A percentile compares a stretch with the other conserved stretches of the same genome.
phyloP scores from a whole-genome alignment of 2,329 filamentous ascomycete genomes.

The Pestalotiopsis sp. region DNA sequence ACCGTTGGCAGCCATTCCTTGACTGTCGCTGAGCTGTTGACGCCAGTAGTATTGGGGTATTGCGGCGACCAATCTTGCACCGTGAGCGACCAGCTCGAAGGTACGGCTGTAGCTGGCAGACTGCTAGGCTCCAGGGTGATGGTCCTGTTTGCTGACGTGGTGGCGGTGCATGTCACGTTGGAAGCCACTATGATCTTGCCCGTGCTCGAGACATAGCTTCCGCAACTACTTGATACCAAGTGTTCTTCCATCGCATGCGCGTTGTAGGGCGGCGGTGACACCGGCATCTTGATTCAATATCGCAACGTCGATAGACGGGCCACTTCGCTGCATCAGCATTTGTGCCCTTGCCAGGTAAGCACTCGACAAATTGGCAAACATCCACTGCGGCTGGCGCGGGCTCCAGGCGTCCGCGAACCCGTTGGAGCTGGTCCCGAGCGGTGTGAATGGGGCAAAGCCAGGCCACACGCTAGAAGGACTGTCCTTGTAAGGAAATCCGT shows the following conservation, averaged over 20 bases:
- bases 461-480: not conserved
- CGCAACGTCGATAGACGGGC: not conserved
- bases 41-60: not conserved
- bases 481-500: not conserved
- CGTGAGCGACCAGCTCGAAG: not conserved
- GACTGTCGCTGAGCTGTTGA: not conserved
- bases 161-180: not conserved
- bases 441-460: not conserved
- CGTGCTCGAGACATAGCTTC: not conserved
- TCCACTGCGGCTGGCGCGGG: not conserved
- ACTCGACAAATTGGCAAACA: not conserved
- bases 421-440: not conserved
- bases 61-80: not conserved
- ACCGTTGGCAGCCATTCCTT: not conserved
- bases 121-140: not conserved
- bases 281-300: not conserved
- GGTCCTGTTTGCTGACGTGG: not conserved
- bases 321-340: not conserved
- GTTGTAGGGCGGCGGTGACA: not conserved
- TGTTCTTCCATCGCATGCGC: not conserved
- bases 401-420: not conserved
- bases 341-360: not conserved
- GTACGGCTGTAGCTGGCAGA: not conserved
- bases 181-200: not conserved
- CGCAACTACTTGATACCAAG: not conserved